phyloP scores from a whole-genome alignment of 1,284 basidiomycete genomes.

The Pseudomicrostroma phylloplanum region DNA sequence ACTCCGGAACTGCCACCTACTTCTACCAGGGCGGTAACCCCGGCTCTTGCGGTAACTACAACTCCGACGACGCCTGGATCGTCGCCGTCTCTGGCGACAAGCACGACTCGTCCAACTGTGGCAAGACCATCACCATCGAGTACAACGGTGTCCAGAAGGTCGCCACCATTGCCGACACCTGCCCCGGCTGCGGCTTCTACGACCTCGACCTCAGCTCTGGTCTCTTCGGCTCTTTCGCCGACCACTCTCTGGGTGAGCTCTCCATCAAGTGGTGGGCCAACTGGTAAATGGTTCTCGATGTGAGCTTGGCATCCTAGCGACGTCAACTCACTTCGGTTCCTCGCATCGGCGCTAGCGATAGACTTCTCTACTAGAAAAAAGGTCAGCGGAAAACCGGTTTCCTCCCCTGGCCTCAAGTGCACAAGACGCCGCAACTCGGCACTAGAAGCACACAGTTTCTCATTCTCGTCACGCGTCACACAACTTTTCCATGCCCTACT shows the following conservation, averaged over 20 bases:
- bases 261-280: constrained; percentile 5
- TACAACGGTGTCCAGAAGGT: constrained; percentile 58
- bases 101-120: constrained; percentile 10
- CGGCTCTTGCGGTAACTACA: constrained; percentile 42
- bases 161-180: constrained; percentile 67
- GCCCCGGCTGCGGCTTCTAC: constrained; percentile 62
- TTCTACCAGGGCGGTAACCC: constrained; percentile 42
- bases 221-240: constrained; percentile 58
- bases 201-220: constrained; percentile 71
- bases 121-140: constrained; percentile 56
- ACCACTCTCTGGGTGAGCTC: constrained; percentile 15
- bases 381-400: too few relatives aligned
- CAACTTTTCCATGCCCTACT: too few relatives aligned
- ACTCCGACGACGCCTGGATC: constrained; percentile 31
- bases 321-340: too few relatives aligned
- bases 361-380: too few relatives aligned
- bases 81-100: constrained; percentile 18
- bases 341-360: too few relatives aligned
- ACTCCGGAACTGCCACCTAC: constrained; percentile 32
- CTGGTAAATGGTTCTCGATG: constrained; percentile 3
- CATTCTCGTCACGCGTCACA: too few relatives aligned
- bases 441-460: too few relatives aligned
- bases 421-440: too few relatives aligned
- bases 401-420: too few relatives aligned
- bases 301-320: too few relatives aligned